phyloP scores from a whole-genome alignment of 1,139 yeast species.

The Kluyveromyces marxianus region DNA sequence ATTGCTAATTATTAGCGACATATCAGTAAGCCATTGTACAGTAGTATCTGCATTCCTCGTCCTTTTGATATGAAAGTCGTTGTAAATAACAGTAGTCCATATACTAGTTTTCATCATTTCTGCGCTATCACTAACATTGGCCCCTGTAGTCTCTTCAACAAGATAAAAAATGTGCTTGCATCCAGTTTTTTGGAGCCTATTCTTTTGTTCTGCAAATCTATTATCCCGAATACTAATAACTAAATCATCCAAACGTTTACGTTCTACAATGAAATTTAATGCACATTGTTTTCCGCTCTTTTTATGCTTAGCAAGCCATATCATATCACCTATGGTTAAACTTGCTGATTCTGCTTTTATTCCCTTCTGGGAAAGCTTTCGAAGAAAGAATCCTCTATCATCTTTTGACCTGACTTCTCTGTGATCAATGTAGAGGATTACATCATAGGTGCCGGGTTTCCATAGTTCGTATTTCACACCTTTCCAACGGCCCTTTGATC shows the following conservation, averaged over 20 bases:
- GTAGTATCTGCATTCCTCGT: constrained; percentile 75
- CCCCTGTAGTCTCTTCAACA: constrained; percentile 66
- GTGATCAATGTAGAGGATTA: constrained; percentile 65
- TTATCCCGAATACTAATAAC: constrained; percentile 81
- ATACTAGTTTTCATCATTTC: constrained; percentile 73
- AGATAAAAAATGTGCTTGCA: constrained; percentile 64
- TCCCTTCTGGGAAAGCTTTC: constrained; percentile 44
- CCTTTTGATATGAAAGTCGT: constrained; percentile 59
- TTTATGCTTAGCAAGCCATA: constrained; percentile 78
- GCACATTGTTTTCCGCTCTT: constrained; percentile 55
- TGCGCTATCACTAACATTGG: constrained; percentile 40
- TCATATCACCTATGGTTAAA: constrained; percentile 75
- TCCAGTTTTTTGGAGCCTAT: constrained; percentile 61
- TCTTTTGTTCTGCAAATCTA: constrained; percentile 78
- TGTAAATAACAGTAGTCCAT: constrained; percentile 59
- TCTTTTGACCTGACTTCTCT: constrained; percentile 61
- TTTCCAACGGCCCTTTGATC: constrained; percentile 18
- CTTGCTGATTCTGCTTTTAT: constrained; percentile 48
- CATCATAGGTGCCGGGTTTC: constrained; percentile 47
- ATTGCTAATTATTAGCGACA: constrained; percentile 46
- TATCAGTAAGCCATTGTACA: constrained; percentile 48
- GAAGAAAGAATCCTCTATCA: constrained; percentile 59
- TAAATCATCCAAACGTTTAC: constrained; percentile 85
- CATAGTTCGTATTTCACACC: constrained; percentile 36
- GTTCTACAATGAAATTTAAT: constrained; percentile 73